These are phyloP conservation scores for Pilasporangium apinafurcum DNA, from an alignment of 352 stramenopile genomes.

Conservation along the genomic window DNA sequence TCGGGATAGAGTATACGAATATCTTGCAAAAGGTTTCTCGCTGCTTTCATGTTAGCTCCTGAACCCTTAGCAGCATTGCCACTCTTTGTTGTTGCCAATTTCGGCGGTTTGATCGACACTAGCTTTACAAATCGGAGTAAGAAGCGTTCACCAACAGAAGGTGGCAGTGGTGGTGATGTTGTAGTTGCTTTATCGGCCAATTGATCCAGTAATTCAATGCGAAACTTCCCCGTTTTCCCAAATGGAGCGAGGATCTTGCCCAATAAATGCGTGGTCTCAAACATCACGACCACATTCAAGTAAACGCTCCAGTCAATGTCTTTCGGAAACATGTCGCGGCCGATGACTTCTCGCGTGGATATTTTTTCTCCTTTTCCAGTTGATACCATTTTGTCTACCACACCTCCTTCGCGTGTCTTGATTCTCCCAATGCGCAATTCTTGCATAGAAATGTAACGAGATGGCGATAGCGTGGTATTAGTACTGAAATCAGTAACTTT, in stretches of 20 bases:
- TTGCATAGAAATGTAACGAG: too few relatives aligned
- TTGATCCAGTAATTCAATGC: constrained; percentile 20
- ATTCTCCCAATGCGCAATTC: constrained; percentile 49
- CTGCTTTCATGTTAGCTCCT: not conserved
- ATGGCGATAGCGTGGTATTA: too few relatives aligned
- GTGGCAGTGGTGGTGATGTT: too few relatives aligned
- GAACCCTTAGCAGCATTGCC: not conserved
- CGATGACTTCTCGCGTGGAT: constrained; percentile 29
- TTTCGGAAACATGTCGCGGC: constrained; percentile 73
- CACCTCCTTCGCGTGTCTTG: constrained; percentile 47
- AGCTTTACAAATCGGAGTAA: constrained; percentile 64
- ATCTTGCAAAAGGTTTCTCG: constrained; percentile 34
- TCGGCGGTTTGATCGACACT: constrained; percentile 25
- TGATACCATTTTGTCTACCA: constrained; percentile 48
- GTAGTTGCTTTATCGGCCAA: not conserved
- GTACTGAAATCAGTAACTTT: too few relatives aligned
- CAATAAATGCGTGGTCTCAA: constrained; percentile 21
- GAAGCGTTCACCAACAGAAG: constrained; percentile 30
- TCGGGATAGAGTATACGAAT: constrained; percentile 35
- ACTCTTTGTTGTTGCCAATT: constrained; percentile 7
- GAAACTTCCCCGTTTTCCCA: constrained; percentile 79
- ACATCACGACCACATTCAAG: constrained; percentile 35
- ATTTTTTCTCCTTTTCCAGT: constrained; percentile 4
- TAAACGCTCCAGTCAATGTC: constrained; percentile 70
- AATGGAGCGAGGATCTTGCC: constrained; percentile 65